Evolutionary conservation across 129 eudicot genomes (phyloP), one percentile per base, ranked within the genome.

Genomic region (Ambrosia trifida): DNA sequence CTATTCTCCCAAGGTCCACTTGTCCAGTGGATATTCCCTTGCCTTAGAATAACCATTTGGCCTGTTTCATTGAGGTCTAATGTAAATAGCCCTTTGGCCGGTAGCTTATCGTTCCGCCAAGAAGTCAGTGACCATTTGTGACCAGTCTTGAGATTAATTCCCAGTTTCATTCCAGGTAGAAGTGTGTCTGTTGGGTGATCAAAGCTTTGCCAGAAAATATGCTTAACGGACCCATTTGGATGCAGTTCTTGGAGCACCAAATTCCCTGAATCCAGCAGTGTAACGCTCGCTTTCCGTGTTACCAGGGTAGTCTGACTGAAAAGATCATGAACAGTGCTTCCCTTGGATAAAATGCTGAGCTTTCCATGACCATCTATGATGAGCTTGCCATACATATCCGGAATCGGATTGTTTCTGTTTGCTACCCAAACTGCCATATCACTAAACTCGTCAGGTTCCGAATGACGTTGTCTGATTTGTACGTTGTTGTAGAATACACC

Each of bases 91-190:
- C 89, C 89, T 0, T 59, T 17, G 0, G 81, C 81, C 7, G 86
- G 89, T 45, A 71, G 46, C 4, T 0, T 6, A 16, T 24, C 58
- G 0, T 61, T 71, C 44, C 56, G 43, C 89, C 89, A 85, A 31
- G 89, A 81, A 18, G 71, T 81, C 32, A 85, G 72, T 13, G 82
- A 81, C 89, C 86, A 78, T 8, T 43, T 73, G 20, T 75, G 86
- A 38, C 76, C 80, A 3, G 84, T 79, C 53, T 57, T 82, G 60
- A 77, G 74, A 69, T 81, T 74, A 14, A 70, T 69, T 47, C 89
- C 83, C 1, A 84, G 58, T 68, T 84, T 84, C 89, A 84, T 85
- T 11, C 83, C 86, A 1, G 89, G 89, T 59, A 84, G 72, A 35
- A 81, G 74, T 0, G 83, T 84, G 59, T 84, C 81, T 11, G 83